Percentiles rank a stretch among this genome's conserved stretches.
phyloP scores from a whole-genome alignment of 2,329 filamentous ascomycete species.

The Alternaria arborescens region DNA sequence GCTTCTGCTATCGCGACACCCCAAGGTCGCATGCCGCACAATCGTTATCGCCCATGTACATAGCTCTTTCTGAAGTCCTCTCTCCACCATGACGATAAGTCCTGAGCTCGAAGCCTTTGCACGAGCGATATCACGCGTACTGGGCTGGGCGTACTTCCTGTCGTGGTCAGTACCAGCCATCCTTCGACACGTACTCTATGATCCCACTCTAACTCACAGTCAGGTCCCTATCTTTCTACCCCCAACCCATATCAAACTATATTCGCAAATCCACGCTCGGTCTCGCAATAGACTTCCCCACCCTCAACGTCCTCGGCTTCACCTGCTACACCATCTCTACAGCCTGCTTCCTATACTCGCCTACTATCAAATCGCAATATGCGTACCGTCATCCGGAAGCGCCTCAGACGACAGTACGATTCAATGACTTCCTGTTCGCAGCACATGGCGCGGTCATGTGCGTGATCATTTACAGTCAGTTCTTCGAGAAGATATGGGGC shows the following conservation, averaged over 20 bases:
- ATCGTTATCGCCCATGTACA: constrained; percentile 12
- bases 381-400: constrained; percentile 77
- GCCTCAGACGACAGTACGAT: constrained; percentile 81
- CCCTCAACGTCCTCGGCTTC: constrained; percentile 77
- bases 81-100: constrained; percentile 9
- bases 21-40: background rate
- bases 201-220: background rate
- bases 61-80: background rate
- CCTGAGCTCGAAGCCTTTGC: constrained; percentile 39
- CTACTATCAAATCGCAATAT: constrained; percentile 81
- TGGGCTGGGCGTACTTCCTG: constrained; percentile 51
- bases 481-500: constrained; percentile 76
- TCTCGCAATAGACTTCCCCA: constrained; percentile 86
- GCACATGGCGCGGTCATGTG: constrained; percentile 79
- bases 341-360: constrained; percentile 77
- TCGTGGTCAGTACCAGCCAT: constrained; percentile 36
- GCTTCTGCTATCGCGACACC: background rate
- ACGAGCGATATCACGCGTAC: constrained; percentile 43
- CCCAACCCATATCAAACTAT: constrained; percentile 84
- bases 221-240: constrained; percentile 90
- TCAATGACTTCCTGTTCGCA: constrained; percentile 92
- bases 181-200: background rate
- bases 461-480: constrained; percentile 77
- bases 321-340: constrained; percentile 79
- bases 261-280: constrained; percentile 79